Conservation (phyloP, 1,139 yeast genomes). For the Magnusiomyces fungicola region DNA sequence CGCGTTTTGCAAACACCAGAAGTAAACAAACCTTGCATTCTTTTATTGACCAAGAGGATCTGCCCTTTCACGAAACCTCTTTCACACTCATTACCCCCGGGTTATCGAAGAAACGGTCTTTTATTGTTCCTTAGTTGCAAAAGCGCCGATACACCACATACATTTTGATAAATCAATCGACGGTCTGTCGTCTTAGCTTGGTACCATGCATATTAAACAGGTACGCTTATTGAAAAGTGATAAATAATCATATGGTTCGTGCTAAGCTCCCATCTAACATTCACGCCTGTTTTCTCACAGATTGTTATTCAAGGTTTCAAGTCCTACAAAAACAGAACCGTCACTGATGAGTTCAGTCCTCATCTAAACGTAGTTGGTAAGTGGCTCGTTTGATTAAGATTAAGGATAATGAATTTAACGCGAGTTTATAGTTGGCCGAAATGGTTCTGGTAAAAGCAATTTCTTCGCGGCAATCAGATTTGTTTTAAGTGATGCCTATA, state of each 20-base stretch:
- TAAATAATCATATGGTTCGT: too few species aligned
- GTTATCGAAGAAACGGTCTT: too few species aligned
- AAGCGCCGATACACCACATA: too few species aligned
- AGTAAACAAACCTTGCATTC: too few species aligned
- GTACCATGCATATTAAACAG: constrained; percentile 1
- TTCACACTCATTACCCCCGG: too few species aligned
- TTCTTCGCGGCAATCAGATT: constrained; percentile 93
- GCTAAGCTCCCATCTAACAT: too few species aligned
- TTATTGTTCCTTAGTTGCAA: too few species aligned
- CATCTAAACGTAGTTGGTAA: constrained; percentile 70
- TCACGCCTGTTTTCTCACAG: constrained; percentile 21
- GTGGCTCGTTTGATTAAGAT: constrained; percentile 6
- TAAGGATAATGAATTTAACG: not conserved
- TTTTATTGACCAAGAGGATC: too few species aligned
- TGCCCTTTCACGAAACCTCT: too few species aligned
- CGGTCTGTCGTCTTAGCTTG: too few species aligned
- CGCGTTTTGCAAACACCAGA: too few species aligned
- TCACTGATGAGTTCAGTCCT: constrained; percentile 69
- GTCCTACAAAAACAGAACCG: constrained; percentile 81
- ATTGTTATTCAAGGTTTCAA: constrained; percentile 88
- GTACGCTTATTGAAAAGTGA: not conserved
- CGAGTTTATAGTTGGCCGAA: constrained; percentile 66
- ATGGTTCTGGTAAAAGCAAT: constrained; percentile 95
- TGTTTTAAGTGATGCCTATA: constrained; percentile 85
- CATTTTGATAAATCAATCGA: too few species aligned